These are phyloP conservation scores for Alternaria novae-zelandiae DNA, from an alignment of 2,329 filamentous ascomycete species.

Conservation along the genomic window DNA sequence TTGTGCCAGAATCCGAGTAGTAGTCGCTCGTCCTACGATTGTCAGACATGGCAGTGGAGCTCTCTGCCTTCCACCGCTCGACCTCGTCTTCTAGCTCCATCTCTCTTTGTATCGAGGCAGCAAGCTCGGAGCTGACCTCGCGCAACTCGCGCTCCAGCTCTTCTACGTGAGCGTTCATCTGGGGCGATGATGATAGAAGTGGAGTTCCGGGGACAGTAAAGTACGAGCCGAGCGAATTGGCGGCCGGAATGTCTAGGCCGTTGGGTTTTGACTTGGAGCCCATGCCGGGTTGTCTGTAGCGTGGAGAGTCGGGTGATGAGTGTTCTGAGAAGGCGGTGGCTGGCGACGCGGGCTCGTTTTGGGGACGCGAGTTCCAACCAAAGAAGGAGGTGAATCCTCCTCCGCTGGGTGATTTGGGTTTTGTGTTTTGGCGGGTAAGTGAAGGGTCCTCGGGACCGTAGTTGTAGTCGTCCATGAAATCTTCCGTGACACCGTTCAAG, in stretches of 20 bases:
- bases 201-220: constrained; percentile 57
- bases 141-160: constrained; percentile 95
- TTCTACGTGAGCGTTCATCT: constrained; percentile 68
- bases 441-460: constrained; percentile 38
- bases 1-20: constrained; percentile 94
- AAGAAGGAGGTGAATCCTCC: constrained; percentile 71
- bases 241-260: constrained; percentile 58
- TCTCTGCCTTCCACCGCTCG: constrained; percentile 83
- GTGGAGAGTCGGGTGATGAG: constrained; percentile 66
- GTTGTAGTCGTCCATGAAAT: constrained; percentile 45
- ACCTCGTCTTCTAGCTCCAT: constrained; percentile 96
- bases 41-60: constrained; percentile 62
- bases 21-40: constrained; percentile 92
- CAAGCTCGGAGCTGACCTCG: constrained; percentile 90
- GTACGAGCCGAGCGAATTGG: constrained; percentile 56
- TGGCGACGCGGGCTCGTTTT: constrained; percentile 62
- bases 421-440: constrained; percentile 32
- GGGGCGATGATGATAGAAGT: constrained; percentile 51
- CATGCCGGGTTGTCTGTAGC: constrained; percentile 34
- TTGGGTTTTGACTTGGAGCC: constrained; percentile 50
- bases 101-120: constrained; percentile 89
- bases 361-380: constrained; percentile 66
- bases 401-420: constrained; percentile 52
- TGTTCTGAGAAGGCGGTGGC: constrained; percentile 68
- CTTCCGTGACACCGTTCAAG: constrained; percentile 46